Evolutionary conservation across 495 filamentous ascomycete genomes (phyloP).

Genomic region (Neurospora intermedia): DNA sequence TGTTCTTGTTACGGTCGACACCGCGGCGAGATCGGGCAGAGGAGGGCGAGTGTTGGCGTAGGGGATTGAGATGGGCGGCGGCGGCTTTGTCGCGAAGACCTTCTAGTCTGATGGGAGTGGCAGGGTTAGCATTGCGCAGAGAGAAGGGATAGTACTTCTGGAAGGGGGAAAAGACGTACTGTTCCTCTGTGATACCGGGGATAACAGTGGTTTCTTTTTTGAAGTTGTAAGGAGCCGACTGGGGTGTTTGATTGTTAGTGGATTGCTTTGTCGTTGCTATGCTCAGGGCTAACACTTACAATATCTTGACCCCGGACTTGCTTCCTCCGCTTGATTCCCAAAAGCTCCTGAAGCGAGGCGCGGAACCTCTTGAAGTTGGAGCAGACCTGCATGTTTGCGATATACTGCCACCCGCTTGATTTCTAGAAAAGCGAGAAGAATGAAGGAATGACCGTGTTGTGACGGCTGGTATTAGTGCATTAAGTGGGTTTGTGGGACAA

Average conservation of each 20-base stretch:
- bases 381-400: conserved; percentile 10
- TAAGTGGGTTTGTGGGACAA: background rate
- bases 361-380: conserved; percentile 16
- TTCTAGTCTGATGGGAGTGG: conserved; percentile 17
- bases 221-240: conserved; percentile 39
- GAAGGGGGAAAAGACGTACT: conserved; percentile 20
- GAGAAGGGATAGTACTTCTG: no score
- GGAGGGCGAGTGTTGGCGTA: conserved; percentile 1
- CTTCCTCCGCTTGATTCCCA: conserved; percentile 12
- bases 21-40: background rate
- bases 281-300: conserved; percentile 4
- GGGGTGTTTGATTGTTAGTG: conserved; percentile 12
- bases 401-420: background rate
- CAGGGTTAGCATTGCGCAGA: background rate
- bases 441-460: background rate
- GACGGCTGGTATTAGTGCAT: background rate
- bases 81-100: conserved; percentile 34
- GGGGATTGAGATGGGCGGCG: conserved; percentile 21
- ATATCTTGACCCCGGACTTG: conserved; percentile 12
- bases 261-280: background rate
- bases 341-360: conserved; percentile 13
- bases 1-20: background rate
- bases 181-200: conserved; percentile 32
- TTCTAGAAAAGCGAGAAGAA: background rate
- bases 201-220: conserved; percentile 26